Evolutionary conservation across 306 rosid genomes (phyloP), one percentile per base, ranked within the genome.

Genomic region (Vachellia collinsii): DNA sequence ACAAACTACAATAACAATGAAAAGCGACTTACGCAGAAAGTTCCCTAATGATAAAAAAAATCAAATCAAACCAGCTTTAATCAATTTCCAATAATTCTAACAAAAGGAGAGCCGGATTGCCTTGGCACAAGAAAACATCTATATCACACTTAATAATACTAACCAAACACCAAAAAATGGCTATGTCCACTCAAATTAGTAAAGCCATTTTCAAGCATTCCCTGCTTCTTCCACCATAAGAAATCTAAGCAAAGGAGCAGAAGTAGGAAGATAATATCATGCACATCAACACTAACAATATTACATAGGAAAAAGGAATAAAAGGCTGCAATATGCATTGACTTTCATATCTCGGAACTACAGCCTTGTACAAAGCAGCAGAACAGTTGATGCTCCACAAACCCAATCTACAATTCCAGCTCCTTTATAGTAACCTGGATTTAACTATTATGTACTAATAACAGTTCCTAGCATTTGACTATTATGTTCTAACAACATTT

Each of bases 1-100:
- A 59, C 72, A 65, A 68, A 54, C 74, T 77, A 65, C 51, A 73
- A 73, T 36, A 6, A 22, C 20, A 54, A 12, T 74, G 29, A 75
- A 56, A 56, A 67, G 20, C 38, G 63, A 41, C 53, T 34, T 5
- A 56, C 36, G 23, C 48, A 37, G 48, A 76, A 70, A 70, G 68
- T 59, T 63, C 47, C 38, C 64, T 62, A 51, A 38, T 65, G 19
- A 34, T 43, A 47, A 20, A 0, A 29, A 29, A 70, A 43, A 48
- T 43, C 10, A 29, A 70, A 70, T 43, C 20, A 59, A 70, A 70
- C 78, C 41, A 34, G 16, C 23, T 64, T 36, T 37, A 16, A 16
- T 7, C n/a, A 34, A 17, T 22, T 39, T 7, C 22, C 43, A 36
- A 13, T 34, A 64, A 11, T 64, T 64, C 44, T 64, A 36, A 14